A percentile compares a stretch with the other conserved stretches of the same genome.
These are phyloP conservation scores for Lepidium campestre DNA, from an alignment of 441 rosid species.

Conservation along the genomic window DNA sequence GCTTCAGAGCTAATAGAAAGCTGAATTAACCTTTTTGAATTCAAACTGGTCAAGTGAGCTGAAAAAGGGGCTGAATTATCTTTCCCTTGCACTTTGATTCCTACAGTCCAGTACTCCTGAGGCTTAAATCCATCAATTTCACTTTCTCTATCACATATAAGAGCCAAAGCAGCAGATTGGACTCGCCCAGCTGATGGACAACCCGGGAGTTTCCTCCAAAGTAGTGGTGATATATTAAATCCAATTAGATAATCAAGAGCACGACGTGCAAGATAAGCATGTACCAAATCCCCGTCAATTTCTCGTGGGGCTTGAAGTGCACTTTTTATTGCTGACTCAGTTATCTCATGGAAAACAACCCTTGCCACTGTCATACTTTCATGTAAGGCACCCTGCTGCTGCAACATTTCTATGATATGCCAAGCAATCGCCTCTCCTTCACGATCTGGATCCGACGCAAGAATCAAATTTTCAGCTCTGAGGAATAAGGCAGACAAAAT, in stretches of 20 bases:
- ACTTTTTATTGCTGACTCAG: constrained; percentile 77
- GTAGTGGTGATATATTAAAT: constrained; percentile 86
- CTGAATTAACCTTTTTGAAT: constrained; percentile 70
- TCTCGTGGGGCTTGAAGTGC: constrained; percentile 83
- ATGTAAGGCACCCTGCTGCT: constrained; percentile 83
- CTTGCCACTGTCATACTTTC: constrained; percentile 71
- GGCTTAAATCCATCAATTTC: constrained; percentile 86
- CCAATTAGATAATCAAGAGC: constrained; percentile 98
- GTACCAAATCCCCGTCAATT: constrained; percentile 80
- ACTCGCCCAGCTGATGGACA: constrained; percentile 98
- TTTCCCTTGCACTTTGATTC: constrained; percentile 39
- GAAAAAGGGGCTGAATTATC: constrained; percentile 34
- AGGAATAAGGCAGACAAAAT: constrained; percentile 38
- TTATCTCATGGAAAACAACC: constrained; percentile 93
- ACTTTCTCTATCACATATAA: constrained; percentile 85
- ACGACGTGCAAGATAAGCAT: constrained; percentile 92
- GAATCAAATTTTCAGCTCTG: constrained; percentile 95
- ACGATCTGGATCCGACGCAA: constrained; percentile 99
- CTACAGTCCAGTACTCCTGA: constrained; percentile 81
- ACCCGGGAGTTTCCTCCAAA: constrained; percentile 97
- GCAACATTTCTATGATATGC: constrained; percentile 98
- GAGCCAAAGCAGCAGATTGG: constrained; percentile 95
- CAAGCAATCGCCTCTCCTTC: constrained; percentile 99
- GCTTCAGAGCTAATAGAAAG: constrained; percentile 58
- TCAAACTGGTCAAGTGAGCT: constrained; percentile 63